These are phyloP conservation scores for Moelleriella libera DNA, from an alignment of 2,329 filamentous ascomycete genomes.

Conservation along the genomic window DNA sequence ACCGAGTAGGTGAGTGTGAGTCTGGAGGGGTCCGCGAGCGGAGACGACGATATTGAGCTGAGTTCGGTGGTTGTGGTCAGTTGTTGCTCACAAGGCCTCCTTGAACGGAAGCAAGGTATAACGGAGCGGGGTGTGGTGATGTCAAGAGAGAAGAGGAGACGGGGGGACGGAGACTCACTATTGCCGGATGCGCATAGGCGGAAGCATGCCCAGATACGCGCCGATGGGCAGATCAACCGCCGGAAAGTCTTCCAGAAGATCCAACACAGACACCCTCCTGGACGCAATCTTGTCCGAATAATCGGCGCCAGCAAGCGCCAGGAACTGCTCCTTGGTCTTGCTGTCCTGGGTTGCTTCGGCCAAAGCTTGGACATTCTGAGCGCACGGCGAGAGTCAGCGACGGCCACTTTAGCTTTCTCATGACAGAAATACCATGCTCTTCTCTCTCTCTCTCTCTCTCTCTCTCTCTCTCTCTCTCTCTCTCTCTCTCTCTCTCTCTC, in stretches of 20 bases:
- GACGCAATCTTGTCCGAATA: slow-evolving; percentile 33
- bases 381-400: background rate
- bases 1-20: slow-evolving; percentile 57
- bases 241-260: slow-evolving; percentile 53
- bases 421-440: no score
- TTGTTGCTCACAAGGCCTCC: no score
- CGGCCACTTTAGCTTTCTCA: no score
- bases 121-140: slow-evolving; percentile 5
- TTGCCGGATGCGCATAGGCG: slow-evolving; percentile 64
- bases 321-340: slow-evolving; percentile 26
- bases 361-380: slow-evolving; percentile 24
- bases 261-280: slow-evolving; percentile 51
- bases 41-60: slow-evolving; percentile 59
- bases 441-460: no score
- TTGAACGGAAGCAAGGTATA: no score
- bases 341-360: slow-evolving; percentile 33
- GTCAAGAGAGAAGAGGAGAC: background rate
- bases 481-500: no score
- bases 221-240: slow-evolving; percentile 47
- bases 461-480: no score
- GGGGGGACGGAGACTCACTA: slow-evolving; percentile 27
- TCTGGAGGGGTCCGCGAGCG: slow-evolving; percentile 39
- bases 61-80: background rate
- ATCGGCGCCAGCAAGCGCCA: slow-evolving; percentile 27
- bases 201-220: slow-evolving; percentile 56